phyloP scores from a whole-genome alignment of 1,284 basidiomycete genomes.

The Rhodotorula sp. region DNA sequence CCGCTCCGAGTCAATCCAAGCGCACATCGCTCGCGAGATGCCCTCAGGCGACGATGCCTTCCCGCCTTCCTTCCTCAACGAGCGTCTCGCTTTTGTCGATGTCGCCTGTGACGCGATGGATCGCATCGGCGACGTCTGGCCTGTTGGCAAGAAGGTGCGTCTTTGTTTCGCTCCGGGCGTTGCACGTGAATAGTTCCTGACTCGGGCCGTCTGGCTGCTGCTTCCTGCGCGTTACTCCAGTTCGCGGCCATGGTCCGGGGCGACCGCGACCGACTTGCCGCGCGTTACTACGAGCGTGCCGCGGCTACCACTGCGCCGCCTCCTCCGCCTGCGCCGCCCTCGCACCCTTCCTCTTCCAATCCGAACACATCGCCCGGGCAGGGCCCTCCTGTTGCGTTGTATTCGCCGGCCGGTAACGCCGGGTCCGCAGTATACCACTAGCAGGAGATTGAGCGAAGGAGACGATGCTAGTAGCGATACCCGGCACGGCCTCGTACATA shows the following conservation, averaged over 20 bases:
- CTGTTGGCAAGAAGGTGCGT: constrained; percentile 32
- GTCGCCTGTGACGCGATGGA: constrained; percentile 36
- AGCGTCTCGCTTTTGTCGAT: constrained; percentile 29
- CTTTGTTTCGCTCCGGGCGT: no score
- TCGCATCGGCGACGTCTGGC: constrained; percentile 33
- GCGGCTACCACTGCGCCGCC: neutral
- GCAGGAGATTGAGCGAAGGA: no score
- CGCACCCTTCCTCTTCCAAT: no score
- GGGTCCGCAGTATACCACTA: no score
- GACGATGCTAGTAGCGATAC: no score
- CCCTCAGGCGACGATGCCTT: constrained; percentile 39
- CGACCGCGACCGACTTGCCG: constrained; percentile 21
- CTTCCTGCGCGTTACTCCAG: neutral
- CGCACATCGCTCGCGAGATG: constrained; percentile 16
- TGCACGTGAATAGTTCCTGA: neutral
- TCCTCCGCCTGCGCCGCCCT: neutral
- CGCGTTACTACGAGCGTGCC: constrained; percentile 12
- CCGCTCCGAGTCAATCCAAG: constrained; percentile 30
- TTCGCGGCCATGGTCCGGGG: constrained; percentile 34
- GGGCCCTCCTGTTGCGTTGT: no score
- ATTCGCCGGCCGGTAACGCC: no score
- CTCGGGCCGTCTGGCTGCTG: neutral
- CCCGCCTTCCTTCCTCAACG: constrained; percentile 26
- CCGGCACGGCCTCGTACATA: no score
- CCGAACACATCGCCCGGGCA: no score